Conservation (phyloP, 2,329 filamentous ascomycete genomes). For the Teratosphaeriaceae sp. region DNA sequence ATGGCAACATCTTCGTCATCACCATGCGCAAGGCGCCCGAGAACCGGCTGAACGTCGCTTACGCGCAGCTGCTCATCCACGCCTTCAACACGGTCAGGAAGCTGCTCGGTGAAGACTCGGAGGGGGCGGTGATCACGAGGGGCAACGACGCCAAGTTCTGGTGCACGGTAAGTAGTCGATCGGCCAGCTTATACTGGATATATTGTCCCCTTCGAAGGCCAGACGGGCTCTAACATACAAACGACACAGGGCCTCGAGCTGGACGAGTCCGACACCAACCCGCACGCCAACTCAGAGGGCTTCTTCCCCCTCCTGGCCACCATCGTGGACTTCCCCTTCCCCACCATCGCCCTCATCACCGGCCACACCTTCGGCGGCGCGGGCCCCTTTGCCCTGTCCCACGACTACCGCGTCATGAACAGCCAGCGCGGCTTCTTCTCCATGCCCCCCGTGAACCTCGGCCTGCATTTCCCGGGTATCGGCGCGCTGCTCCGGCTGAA, state of each 20-base stretch:
- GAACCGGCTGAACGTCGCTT: slow-evolving; percentile 46
- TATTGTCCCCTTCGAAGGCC: background rate
- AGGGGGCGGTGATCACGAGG: slow-evolving; percentile 48
- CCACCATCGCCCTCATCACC: slow-evolving; percentile 42
- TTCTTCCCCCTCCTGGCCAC: slow-evolving; percentile 32
- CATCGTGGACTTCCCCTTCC: slow-evolving; percentile 33
- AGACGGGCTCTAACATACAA: too few relatives aligned
- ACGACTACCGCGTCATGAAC: slow-evolving; percentile 47
- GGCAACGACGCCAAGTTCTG: slow-evolving; percentile 47
- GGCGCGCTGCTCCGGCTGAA: slow-evolving; percentile 48
- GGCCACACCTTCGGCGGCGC: slow-evolving; percentile 46
- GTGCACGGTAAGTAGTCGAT: slow-evolving; percentile 42
- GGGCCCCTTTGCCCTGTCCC: slow-evolving; percentile 41
- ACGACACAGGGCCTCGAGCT: slow-evolving; percentile 30
- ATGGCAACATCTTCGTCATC: slow-evolving; percentile 45
- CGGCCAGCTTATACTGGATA: too few relatives aligned
- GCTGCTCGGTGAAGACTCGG: slow-evolving; percentile 40
- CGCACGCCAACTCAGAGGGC: slow-evolving; percentile 29
- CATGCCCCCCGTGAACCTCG: slow-evolving; percentile 50
- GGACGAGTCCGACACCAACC: slow-evolving; percentile 29
- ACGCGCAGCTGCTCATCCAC: slow-evolving; percentile 47
- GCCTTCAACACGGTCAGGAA: slow-evolving; percentile 44
- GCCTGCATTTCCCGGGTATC: slow-evolving; percentile 51
- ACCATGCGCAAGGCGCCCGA: slow-evolving; percentile 50
- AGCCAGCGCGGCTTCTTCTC: slow-evolving; percentile 40